Evolutionary conservation across 2,329 filamentous ascomycete species (phyloP), one percentile per base, ranked within the genome.

Genomic region (Lojkania enalia): DNA sequence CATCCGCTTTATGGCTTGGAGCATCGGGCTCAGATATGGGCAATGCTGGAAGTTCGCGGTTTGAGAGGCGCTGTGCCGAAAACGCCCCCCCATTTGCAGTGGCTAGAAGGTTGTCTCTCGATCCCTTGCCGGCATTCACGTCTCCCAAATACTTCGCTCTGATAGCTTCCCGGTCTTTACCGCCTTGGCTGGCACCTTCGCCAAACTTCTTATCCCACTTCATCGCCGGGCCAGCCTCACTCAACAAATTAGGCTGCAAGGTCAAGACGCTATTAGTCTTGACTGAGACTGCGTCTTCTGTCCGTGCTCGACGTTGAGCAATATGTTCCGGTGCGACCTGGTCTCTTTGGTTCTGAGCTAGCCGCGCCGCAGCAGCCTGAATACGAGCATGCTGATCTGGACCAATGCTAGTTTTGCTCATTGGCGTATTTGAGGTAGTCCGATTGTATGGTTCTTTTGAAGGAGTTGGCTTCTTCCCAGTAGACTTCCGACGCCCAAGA

Each of bases 141-240:
- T 95, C 85, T 35, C 83, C 82, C 39, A 97, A 77, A 69, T 97
- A 97, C n/a, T 88, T 84, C 52, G 89, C 84, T 42, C 90, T 85
- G 51, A 95, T 86, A 5, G 86, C 78, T 60, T 94, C 85, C 71
- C 94, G 95, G 60, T 90, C 90, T 80, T 92, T 87, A 3, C 86
- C 79, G 59, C 92, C 86, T 74, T 95, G 95, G 71, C 97, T 87
- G 3, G 87, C 79, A 59, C 92, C 86, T 74, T 95, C 95, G 71
- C 97, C 94, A 66, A 96, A 97, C 60, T 89, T 90, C 69, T 83
- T 95, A 21, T 92, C 90, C 94, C 94, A 99, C 70, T 96, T 95
- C 85, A 99, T 86, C 1, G 94, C 94, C 18, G 90, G 88, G 6
- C 88, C 94, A 14, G 91, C 92, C 67, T 96, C 94, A 41, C 79